phyloP scores from a whole-genome alignment of 768 basidiomycete genomes.

The Collybia nuda region DNA sequence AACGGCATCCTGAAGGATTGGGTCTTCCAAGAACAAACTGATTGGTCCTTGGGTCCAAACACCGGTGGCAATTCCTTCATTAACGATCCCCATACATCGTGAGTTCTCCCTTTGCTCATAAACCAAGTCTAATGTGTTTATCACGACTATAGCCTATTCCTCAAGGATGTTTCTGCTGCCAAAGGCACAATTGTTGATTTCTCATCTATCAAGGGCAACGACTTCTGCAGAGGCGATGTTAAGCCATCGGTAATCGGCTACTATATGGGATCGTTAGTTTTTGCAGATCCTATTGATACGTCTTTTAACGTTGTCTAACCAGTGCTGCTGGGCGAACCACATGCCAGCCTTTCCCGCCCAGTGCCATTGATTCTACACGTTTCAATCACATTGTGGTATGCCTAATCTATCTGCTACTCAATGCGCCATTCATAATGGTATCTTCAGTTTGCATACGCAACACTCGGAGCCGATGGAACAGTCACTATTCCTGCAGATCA shows the following conservation, averaged over 20 bases:
- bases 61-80: neutral
- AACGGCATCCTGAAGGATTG: conserved; percentile 5
- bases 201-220: conserved; percentile 5
- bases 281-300: neutral
- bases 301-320: neutral
- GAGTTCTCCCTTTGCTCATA: neutral
- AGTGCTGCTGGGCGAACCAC: neutral
- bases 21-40: neutral
- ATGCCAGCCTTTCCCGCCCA: neutral
- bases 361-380: neutral
- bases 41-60: neutral
- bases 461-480: neutral
- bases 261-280: conserved; percentile 5
- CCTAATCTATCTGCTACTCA: neutral
- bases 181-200: neutral
- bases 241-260: conserved; percentile 9
- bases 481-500: neutral
- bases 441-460: neutral
- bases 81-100: neutral
- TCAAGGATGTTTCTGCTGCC: conserved; percentile 4
- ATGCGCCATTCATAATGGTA: neutral
- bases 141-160: conserved; percentile 2
- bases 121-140: neutral
- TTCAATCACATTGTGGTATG: conserved; percentile 2
- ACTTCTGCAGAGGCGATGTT: conserved; percentile 4